Evolutionary conservation across 208 protist species (phyloP).

Genomic region (Acanthamoeba healyi): DNA sequence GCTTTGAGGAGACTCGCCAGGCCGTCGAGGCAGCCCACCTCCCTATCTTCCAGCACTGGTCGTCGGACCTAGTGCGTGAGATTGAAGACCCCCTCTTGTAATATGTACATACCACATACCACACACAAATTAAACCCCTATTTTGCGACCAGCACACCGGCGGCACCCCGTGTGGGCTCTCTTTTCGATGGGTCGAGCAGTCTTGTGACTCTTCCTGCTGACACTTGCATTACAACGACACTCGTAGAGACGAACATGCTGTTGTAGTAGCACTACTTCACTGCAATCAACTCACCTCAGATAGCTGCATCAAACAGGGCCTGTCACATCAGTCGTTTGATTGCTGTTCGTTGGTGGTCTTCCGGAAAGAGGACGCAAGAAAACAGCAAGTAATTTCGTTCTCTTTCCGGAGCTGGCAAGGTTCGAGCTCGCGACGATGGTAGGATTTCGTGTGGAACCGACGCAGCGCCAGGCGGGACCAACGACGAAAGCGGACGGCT

Average conservation of each 20-base stretch:
- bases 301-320: too few species aligned
- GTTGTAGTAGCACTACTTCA: too few species aligned
- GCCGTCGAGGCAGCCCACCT: background rate
- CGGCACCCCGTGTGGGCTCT: too few species aligned
- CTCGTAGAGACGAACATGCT: too few species aligned
- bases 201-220: too few species aligned
- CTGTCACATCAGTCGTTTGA: too few species aligned
- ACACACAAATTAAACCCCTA: background rate
- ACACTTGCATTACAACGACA: too few species aligned
- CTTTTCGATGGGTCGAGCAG: too few species aligned
- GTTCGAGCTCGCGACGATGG: background rate
- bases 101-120: background rate
- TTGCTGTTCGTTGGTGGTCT: background rate
- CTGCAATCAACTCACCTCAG: too few species aligned
- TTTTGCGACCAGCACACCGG: too few species aligned
- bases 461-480: background rate
- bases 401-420: background rate
- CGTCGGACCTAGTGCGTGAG: background rate
- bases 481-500: background rate
- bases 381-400: background rate
- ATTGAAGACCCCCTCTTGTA: background rate
- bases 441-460: background rate
- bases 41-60: slow-evolving; percentile 30
- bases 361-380: background rate
- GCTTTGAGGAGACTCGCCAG: background rate